Conservation (phyloP, 495 filamentous ascomycete genomes). For the Podospora pseudopauciseta region DNA sequence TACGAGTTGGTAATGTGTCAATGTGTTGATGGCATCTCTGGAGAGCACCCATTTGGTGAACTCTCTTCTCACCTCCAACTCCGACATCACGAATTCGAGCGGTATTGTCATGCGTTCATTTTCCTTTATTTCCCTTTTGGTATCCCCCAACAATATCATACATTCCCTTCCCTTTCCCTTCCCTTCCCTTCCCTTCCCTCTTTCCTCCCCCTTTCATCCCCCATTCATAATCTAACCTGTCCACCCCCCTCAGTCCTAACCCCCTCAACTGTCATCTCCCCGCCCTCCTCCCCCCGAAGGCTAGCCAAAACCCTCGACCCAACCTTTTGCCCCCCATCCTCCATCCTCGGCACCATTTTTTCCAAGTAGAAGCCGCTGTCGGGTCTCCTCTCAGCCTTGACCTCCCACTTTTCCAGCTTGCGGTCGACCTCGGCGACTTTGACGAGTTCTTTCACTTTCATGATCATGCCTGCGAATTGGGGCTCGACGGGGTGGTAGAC, state of each 20-base stretch:
- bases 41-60: no score
- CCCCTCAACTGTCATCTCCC: conserved; percentile 2
- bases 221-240: not conserved
- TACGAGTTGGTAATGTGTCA: no score
- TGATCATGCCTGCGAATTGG: conserved; percentile 88
- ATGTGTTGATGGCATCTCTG: no score
- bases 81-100: no score
- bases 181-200: not conserved
- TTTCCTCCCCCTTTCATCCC: not conserved
- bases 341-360: conserved; percentile 33
- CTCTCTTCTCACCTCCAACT: no score
- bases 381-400: conserved; percentile 69
- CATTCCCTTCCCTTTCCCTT: not conserved
- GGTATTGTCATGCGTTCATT: not conserved
- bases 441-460: conserved; percentile 96
- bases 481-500: conserved; percentile 88
- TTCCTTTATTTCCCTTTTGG: not conserved
- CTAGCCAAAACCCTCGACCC: not conserved
- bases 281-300: conserved; percentile 1
- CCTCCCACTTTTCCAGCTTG: conserved; percentile 65
- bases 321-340: not conserved
- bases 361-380: conserved; percentile 86
- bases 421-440: conserved; percentile 76
- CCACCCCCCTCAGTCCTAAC: not conserved
- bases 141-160: not conserved